A percentile compares a stretch with the other conserved stretches of the same genome.
Evolutionary conservation across 176 grass and related monocot genomes (phyloP).

Genomic region (Oryza coarctata): DNA sequence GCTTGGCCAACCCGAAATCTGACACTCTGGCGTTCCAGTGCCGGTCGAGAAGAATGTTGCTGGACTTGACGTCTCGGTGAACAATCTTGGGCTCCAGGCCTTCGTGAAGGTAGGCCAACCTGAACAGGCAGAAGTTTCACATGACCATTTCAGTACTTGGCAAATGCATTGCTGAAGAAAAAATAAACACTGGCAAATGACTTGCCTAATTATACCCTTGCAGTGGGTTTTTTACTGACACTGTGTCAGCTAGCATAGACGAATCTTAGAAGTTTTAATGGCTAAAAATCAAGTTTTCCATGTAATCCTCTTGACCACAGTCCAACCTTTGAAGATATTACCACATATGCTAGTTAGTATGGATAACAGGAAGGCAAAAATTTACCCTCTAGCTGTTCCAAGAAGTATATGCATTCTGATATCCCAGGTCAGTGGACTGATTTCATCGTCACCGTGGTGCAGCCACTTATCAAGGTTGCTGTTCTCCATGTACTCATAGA

Average conservation of each 20-base stretch:
- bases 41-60: slow-evolving; percentile 86
- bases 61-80: slow-evolving; percentile 89
- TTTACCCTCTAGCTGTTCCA: slow-evolving; percentile 93
- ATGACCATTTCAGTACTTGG: neutral
- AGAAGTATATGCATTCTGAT: slow-evolving; percentile 94
- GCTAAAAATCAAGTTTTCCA: neutral
- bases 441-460: slow-evolving; percentile 61
- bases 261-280: neutral
- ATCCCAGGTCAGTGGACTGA: slow-evolving; percentile 77
- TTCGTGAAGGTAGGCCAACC: slow-evolving; percentile 94
- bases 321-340: neutral
- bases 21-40: slow-evolving; percentile 91
- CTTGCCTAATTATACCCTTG: neutral
- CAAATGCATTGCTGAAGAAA: slow-evolving; percentile 10
- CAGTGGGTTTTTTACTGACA: neutral
- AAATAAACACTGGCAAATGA: neutral
- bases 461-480: slow-evolving; percentile 81
- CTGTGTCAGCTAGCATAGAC: neutral
- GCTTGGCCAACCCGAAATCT: slow-evolving; percentile 89
- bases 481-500: slow-evolving; percentile 91
- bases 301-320: neutral
- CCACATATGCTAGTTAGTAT: neutral
- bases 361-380: neutral
- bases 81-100: slow-evolving; percentile 93
- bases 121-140: slow-evolving; percentile 33